These are phyloP conservation scores for Rhizopogon parksii DNA, from an alignment of 1,284 basidiomycete species.

Conservation along the genomic window DNA sequence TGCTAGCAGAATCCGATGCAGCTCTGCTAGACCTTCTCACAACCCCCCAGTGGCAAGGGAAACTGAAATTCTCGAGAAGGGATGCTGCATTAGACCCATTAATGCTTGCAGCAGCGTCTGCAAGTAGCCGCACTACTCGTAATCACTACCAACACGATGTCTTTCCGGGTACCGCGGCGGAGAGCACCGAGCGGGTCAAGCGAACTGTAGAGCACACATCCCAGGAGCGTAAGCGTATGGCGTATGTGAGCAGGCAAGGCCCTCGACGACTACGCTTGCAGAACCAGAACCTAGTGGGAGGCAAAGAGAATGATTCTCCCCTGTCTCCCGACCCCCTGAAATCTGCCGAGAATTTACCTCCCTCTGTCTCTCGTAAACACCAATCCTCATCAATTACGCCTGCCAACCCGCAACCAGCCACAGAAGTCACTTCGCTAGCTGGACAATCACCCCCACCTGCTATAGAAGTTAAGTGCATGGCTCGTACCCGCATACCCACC, in stretches of 20 bases:
- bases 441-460: conserved; percentile 7
- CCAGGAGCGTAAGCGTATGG: conserved; percentile 37
- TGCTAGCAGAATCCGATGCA: conserved; percentile 30
- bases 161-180: conserved; percentile 51
- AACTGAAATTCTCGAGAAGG: conserved; percentile 39
- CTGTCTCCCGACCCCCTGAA: conserved; percentile 22
- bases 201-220: conserved; percentile 36
- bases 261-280: conserved; percentile 55
- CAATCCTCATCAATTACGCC: conserved; percentile 7
- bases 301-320: conserved; percentile 24
- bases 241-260: conserved; percentile 66
- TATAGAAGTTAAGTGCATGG: conserved; percentile 82
- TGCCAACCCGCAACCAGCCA: background rate
- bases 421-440: conserved; percentile 10
- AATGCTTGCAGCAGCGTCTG: conserved; percentile 62
- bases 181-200: conserved; percentile 45
- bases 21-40: conserved; percentile 38
- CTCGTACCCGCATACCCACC: conserved; percentile 94
- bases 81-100: conserved; percentile 70
- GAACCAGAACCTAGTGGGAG: conserved; percentile 14
- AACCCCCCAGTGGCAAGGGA: conserved; percentile 28
- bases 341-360: conserved; percentile 20
- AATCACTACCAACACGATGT: conserved; percentile 74
- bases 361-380: conserved; percentile 21
- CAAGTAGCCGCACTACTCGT: conserved; percentile 64